These are phyloP conservation scores for Hypoxylon sp. DNA, from an alignment of 2,329 filamentous ascomycete species.

Conservation along the genomic window DNA sequence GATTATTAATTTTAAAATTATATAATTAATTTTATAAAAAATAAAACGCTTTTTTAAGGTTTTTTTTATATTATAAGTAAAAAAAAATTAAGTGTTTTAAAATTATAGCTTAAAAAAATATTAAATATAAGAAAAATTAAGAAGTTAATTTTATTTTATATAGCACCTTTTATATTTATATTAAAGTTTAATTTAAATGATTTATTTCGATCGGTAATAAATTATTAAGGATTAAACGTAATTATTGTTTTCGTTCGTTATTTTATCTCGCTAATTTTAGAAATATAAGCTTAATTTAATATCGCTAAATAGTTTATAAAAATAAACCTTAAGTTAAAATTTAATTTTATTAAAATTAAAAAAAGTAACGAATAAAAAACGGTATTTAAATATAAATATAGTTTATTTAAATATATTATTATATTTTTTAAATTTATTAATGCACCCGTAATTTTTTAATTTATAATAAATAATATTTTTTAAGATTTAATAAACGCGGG, in stretches of 20 bases:
- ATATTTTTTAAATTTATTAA: neutral
- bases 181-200: neutral
- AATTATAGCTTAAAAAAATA: neutral
- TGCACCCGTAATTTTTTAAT: neutral
- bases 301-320: neutral
- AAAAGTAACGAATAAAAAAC: slow-evolving; percentile 1
- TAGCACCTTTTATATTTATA: neutral
- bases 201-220: neutral
- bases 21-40: neutral
- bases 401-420: neutral
- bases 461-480: slow-evolving; percentile 7
- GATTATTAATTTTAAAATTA: neutral
- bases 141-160: neutral
- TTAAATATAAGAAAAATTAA: neutral
- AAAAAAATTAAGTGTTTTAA: neutral
- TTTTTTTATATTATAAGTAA: neutral
- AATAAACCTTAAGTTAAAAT: neutral
- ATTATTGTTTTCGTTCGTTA: neutral
- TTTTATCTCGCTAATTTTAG: neutral
- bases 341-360: neutral
- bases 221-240: neutral
- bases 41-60: neutral
- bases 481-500: neutral
- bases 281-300: neutral
- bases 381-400: slow-evolving; percentile 2